phyloP scores from a whole-genome alignment of 164 flowering plant species.

The Piper longum region DNA sequence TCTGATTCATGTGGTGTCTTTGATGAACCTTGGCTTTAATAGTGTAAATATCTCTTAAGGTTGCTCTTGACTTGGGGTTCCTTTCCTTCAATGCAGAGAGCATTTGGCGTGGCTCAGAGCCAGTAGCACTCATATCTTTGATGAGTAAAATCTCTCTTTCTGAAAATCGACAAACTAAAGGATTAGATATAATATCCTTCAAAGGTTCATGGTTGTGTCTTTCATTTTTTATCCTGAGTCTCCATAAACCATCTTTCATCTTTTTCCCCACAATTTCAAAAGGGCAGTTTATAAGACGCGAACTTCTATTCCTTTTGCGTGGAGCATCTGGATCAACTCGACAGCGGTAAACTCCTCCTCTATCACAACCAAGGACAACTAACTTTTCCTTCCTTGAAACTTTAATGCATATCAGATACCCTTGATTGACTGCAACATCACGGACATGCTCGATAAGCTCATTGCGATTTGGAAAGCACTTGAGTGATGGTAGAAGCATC shows the following conservation, averaged over 20 bases:
- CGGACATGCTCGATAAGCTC: conserved; percentile 31
- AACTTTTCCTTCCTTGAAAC: conserved; percentile 23
- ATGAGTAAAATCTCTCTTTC: conserved; percentile 25
- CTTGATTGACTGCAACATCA: conserved; percentile 25
- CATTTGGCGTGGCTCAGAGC: conserved; percentile 35
- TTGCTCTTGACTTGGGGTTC: conserved; percentile 30
- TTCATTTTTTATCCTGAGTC: conserved; percentile 18
- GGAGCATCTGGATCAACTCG: conserved; percentile 8
- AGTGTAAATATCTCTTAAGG: conserved; percentile 36
- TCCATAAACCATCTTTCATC: conserved; percentile 24
- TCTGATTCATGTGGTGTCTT: conserved; percentile 16
- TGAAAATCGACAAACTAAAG: conserved; percentile 34
- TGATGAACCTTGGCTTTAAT: conserved; percentile 25
- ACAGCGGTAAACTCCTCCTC: conserved; percentile 32
- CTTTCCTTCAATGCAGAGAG: conserved; percentile 25
- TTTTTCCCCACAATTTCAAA: conserved; percentile 23
- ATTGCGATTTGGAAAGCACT: conserved; percentile 24
- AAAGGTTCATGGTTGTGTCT: conserved; percentile 36
- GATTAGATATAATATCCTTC: conserved; percentile 28
- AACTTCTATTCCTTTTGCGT: conserved; percentile 20
- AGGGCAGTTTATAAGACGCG: conserved; percentile 30
- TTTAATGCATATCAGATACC: conserved; percentile 33
- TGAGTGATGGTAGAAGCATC: conserved; percentile 28
- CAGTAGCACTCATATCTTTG: conserved; percentile 35
- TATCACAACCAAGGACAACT: conserved; percentile 36